Evolutionary conservation across 1,284 basidiomycete genomes (phyloP), one percentile per base, ranked within the genome.

Genomic region (Earliella scabrosa): DNA sequence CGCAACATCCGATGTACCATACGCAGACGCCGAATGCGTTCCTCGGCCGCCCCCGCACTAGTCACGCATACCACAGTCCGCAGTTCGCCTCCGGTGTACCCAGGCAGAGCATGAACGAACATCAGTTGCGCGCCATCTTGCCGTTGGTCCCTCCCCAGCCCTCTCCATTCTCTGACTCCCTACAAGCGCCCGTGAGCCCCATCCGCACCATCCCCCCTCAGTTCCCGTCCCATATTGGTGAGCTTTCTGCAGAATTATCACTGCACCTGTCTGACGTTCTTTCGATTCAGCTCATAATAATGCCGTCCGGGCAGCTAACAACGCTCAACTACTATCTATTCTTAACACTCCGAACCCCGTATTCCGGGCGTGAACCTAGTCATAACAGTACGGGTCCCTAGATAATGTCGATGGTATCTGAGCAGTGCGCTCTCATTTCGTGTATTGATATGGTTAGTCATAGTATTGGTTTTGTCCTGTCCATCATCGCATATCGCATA

Each of bases 21-120:
- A 43, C 43, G 58, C 61, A 45, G 41, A 53, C 48, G n/a, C 47
- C 54, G 36, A 82, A 82, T 67, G 74, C 79, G 0, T 82, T 82
- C 63, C 79, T 82, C 65, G 76, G 82, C 24, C 79, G 88, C 49
- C 80, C 88, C 13, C 78, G 77, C 55, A 88, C 86, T 5, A 86
- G 83, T 63, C 81, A 85, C 61, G 74, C 79, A 3, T 77, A 78
- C 60, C 81, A 80, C 62, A 77, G 74, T 7, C 64, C 71, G 32
- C 70, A 74, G 13, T 65, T 70, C 50, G 73, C 74, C 36, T 62
- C 61, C 10, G 56, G 63, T 24, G 55, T 63, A 13, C 62, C 69
- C 60, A 57, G 75, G 71, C 61, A 76, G 69, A 84, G 78, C 61
- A 77, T 85, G 76, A 78, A 75, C 59, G 84, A 85, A 60, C 79